Conservation (phyloP, 768 basidiomycete species). For the Amanita inopinata region DNA sequence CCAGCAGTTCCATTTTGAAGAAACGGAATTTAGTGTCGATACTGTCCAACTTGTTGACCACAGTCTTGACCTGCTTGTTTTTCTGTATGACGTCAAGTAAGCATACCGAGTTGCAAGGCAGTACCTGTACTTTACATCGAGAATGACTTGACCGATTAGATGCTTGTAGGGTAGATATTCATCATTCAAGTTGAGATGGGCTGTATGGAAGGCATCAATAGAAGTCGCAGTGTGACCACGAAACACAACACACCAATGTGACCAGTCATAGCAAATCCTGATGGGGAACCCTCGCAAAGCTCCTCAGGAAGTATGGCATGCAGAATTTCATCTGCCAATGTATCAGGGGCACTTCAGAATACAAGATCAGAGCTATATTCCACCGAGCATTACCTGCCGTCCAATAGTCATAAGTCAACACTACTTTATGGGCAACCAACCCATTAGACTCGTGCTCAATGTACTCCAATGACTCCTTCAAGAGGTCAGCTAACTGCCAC, state of each 20-base stretch:
- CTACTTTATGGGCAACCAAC: conserved; percentile 48
- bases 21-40: conserved; percentile 85
- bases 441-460: conserved; percentile 46
- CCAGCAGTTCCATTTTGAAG: conserved; percentile 94
- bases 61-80: conserved; percentile 73
- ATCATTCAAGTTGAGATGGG: conserved; percentile 83
- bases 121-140: conserved; percentile 55
- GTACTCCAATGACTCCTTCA: conserved; percentile 42
- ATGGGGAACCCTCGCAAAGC: conserved; percentile 69
- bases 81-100: conserved; percentile 43
- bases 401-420: conserved; percentile 85
- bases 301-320: conserved; percentile 73
- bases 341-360: no score
- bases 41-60: conserved; percentile 88
- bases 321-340: conserved; percentile 81
- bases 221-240: background rate
- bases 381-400: conserved; percentile 45
- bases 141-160: conserved; percentile 83
- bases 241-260: conserved; percentile 66
- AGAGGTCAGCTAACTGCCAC: conserved; percentile 60
- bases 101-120: conserved; percentile 6
- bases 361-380: background rate
- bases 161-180: conserved; percentile 90
- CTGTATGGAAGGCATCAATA: conserved; percentile 28
- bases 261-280: conserved; percentile 80